Percentiles rank a stretch among this genome's conserved stretches.
These are phyloP conservation scores for Sarcomyxa edulis DNA, from an alignment of 768 basidiomycete genomes.

Conservation along the genomic window DNA sequence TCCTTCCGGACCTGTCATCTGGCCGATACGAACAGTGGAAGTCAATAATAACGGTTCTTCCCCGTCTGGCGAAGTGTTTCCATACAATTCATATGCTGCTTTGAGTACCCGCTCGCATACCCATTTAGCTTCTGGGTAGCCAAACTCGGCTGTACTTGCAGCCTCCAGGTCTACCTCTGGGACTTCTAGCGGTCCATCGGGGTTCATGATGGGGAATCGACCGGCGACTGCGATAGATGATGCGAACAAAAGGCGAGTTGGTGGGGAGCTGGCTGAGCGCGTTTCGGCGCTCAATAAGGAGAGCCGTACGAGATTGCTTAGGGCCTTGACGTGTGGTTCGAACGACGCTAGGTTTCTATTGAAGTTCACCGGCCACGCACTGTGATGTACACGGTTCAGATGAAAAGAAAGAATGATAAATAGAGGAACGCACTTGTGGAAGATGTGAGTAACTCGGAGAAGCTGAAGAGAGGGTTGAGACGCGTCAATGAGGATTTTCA, in stretches of 20 bases:
- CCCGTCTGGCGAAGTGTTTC: conserved; percentile 8
- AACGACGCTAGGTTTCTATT: conserved; percentile 35
- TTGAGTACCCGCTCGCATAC: conserved; percentile 27
- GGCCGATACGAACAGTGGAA: conserved; percentile 27
- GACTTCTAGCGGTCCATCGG: conserved; percentile 21
- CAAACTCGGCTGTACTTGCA: conserved; percentile 18
- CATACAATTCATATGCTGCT: conserved; percentile 22
- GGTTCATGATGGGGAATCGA: conserved; percentile 21
- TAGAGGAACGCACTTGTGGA: too few relatives aligned
- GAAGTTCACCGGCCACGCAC: conserved; percentile 43
- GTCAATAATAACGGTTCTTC: conserved; percentile 15
- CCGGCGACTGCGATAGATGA: conserved; percentile 30
- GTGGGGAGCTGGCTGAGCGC: conserved; percentile 10
- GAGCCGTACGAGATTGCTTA: conserved; percentile 26
- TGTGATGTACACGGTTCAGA: too few relatives aligned
- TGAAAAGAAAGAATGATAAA: too few relatives aligned
- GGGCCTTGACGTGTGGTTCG: conserved; percentile 30
- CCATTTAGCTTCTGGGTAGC: conserved; percentile 33
- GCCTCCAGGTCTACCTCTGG: conserved; percentile 26
- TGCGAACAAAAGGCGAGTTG: conserved; percentile 29
- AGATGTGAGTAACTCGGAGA: conserved; percentile 22
- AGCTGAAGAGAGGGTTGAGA: conserved; percentile 17
- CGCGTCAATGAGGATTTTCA: too few relatives aligned
- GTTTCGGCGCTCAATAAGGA: conserved; percentile 16
- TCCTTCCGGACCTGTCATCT: conserved; percentile 31